These are phyloP conservation scores for Nitzschia sp. DNA, from an alignment of 108 stramenopile genomes.

Conservation along the genomic window DNA sequence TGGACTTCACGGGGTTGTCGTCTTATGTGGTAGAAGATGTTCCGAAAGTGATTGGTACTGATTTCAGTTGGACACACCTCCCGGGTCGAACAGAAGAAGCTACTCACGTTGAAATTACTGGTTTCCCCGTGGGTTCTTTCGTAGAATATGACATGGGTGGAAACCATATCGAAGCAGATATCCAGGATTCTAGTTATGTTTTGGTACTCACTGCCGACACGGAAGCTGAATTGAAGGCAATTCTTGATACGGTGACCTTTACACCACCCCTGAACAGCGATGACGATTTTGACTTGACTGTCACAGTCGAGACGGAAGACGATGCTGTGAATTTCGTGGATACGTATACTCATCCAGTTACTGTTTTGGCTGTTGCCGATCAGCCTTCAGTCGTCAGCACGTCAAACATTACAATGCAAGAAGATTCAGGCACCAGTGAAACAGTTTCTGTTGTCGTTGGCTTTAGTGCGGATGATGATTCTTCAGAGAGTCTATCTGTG, in stretches of 20 bases:
- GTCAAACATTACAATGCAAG: background rate
- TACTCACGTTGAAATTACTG: conserved; percentile 1
- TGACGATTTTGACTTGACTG: conserved; percentile 3
- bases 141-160: background rate
- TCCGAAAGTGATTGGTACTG: conserved; percentile 9
- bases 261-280: conserved; percentile 2
- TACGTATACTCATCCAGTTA: conserved; percentile 2
- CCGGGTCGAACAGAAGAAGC: conserved; percentile 3
- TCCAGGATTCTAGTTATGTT: background rate
- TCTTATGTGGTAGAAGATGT: conserved; percentile 10
- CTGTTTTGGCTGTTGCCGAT: conserved; percentile 7
- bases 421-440: background rate
- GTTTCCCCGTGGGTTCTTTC: background rate
- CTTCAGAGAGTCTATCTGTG: conserved; percentile 5
- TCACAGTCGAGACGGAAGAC: conserved; percentile 2
- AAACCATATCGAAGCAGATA: background rate
- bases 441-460: background rate
- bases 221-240: conserved; percentile 3
- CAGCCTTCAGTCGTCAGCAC: background rate
- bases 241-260: background rate
- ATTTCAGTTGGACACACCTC: conserved; percentile 5
- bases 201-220: background rate
- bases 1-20: background rate
- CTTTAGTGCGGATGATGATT: background rate
- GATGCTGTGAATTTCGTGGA: conserved; percentile 1